Conservation (phyloP, 768 basidiomycete genomes). For the Trametes punicea region DNA sequence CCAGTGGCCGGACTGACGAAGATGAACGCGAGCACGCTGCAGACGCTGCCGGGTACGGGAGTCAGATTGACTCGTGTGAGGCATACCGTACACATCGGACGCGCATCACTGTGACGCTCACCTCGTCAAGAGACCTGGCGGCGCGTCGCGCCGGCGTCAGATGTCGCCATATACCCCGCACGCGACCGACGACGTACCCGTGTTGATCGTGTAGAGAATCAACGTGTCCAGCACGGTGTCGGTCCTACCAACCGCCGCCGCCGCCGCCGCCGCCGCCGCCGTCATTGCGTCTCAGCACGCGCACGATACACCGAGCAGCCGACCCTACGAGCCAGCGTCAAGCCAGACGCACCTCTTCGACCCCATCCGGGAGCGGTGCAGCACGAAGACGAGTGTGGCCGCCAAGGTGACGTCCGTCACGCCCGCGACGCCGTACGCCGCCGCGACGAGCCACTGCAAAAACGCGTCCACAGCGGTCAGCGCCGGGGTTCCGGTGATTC, state of each 20-base stretch:
- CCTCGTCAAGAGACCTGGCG: not conserved
- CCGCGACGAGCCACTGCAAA: not conserved
- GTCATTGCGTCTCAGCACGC: not conserved
- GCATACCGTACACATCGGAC: not conserved
- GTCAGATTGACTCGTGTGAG: not conserved
- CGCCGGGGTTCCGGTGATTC: too few relatives aligned
- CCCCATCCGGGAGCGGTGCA: not conserved
- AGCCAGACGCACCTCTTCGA: not conserved
- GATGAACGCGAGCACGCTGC: not conserved
- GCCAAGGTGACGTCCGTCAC: not conserved
- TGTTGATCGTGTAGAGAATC: slow-evolving; percentile 2
- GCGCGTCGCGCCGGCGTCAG: too few relatives aligned
- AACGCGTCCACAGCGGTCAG: not conserved
- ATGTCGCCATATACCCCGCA: too few relatives aligned
- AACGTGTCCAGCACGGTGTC: not conserved
- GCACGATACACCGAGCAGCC: too few relatives aligned
- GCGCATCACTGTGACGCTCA: not conserved
- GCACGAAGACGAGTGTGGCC: not conserved
- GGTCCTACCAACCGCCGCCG: not conserved
- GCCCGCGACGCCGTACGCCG: not conserved
- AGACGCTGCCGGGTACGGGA: not conserved
- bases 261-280: too few relatives aligned
- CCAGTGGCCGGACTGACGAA: too few relatives aligned
- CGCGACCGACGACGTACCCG: not conserved
- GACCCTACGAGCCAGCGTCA: too few relatives aligned